Evolutionary conservation across 2,329 filamentous ascomycete species (phyloP).

Genomic region (Byssochlamys sp.): DNA sequence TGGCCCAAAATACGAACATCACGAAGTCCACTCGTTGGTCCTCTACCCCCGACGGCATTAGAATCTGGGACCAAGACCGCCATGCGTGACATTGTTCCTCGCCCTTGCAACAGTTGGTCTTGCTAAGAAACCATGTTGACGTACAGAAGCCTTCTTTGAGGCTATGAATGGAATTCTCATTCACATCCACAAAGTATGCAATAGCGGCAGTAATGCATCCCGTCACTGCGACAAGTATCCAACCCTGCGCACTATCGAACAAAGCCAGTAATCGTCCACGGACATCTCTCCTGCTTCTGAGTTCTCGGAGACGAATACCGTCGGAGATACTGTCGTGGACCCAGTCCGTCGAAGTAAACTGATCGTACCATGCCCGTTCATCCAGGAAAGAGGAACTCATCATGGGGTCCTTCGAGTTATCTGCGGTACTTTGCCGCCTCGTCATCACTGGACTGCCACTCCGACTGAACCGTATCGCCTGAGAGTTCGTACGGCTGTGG

Average conservation of each 20-base stretch:
- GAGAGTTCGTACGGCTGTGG: conserved; percentile 43
- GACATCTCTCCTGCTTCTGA: conserved; percentile 73
- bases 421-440: conserved; percentile 15
- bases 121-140: conserved; percentile 61
- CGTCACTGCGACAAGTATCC: conserved; percentile 84
- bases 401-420: conserved; percentile 40
- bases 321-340: conserved; percentile 95
- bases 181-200: conserved; percentile 81
- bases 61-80: conserved; percentile 56
- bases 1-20: conserved; percentile 63
- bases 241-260: conserved; percentile 83
- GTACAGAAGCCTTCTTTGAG: conserved; percentile 82
- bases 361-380: conserved; percentile 95
- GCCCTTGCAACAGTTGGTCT: conserved; percentile 55
- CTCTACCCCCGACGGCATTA: conserved; percentile 42
- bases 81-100: conserved; percentile 49
- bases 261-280: conserved; percentile 66
- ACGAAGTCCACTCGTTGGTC: conserved; percentile 62
- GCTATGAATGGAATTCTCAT: conserved; percentile 77
- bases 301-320: conserved; percentile 73
- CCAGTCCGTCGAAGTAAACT: conserved; percentile 96
- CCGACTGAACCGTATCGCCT: conserved; percentile 38
- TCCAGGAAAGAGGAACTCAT: conserved; percentile 61
- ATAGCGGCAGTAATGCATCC: conserved; percentile 75
- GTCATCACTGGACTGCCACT: conserved; percentile 51